Evolutionary conservation across 2,329 filamentous ascomycete genomes (phyloP).

Genomic region (Dactylonectria macrodidyma): DNA sequence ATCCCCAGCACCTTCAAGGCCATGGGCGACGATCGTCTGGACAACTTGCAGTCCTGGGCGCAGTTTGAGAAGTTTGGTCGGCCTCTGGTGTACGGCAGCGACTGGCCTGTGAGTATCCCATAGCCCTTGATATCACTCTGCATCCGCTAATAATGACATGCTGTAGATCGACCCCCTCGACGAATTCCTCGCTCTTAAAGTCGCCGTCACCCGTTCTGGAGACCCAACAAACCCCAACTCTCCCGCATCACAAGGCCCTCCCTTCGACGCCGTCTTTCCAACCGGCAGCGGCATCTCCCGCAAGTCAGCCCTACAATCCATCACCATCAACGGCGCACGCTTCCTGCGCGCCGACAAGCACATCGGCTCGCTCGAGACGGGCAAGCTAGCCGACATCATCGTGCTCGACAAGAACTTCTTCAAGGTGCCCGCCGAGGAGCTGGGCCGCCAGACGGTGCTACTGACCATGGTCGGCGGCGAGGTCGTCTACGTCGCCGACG

Average conservation of each 20-base stretch:
- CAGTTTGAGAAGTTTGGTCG: constrained; percentile 38
- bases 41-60: constrained; percentile 49
- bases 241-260: constrained; percentile 39
- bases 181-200: constrained; percentile 47
- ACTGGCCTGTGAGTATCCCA: constrained; percentile 45
- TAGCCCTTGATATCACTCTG: not conserved
- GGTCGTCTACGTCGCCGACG: constrained; percentile 45
- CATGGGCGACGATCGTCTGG: constrained; percentile 38
- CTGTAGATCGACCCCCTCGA: constrained; percentile 47
- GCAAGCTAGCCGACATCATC: constrained; percentile 48
- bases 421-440: constrained; percentile 41
- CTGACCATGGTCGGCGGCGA: constrained; percentile 48
- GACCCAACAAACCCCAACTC: constrained; percentile 47
- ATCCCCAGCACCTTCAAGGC: constrained; percentile 44
- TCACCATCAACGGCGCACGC: constrained; percentile 43
- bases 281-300: constrained; percentile 41
- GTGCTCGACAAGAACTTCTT: constrained; percentile 47
- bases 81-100: constrained; percentile 44
- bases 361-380: constrained; percentile 45
- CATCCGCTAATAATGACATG: not conserved
- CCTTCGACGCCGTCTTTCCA: constrained; percentile 39
- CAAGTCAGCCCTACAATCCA: constrained; percentile 38
- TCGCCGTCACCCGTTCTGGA: constrained; percentile 45
- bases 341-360: constrained; percentile 45
- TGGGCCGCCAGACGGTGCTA: constrained; percentile 44